Conservation (phyloP, 345 rosid species). For the Aquilaria sinensis region DNA sequence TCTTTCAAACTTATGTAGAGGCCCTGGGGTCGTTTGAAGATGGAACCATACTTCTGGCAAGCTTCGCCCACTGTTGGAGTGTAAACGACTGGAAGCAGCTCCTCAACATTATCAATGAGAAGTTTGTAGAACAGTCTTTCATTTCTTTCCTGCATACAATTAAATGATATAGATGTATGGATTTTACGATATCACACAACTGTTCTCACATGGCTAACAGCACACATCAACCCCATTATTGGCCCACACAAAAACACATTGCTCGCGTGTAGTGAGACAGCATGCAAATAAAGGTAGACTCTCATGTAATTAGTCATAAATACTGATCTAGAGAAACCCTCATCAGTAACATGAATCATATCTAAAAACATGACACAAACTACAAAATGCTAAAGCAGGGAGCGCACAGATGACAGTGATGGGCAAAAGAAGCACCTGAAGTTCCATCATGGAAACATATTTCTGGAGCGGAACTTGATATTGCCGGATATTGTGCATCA, state of each 20-base stretch:
- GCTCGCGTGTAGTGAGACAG: not conserved
- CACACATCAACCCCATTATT: not conserved
- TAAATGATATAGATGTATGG: slow-evolving; percentile 1
- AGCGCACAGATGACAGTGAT: not conserved
- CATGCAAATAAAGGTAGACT: not conserved
- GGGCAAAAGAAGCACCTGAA: slow-evolving; percentile 39
- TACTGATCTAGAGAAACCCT: not conserved
- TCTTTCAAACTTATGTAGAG: slow-evolving; percentile 88
- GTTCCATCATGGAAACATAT: slow-evolving; percentile 88
- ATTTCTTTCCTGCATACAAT: slow-evolving; percentile 63
- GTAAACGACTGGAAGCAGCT: slow-evolving; percentile 84
- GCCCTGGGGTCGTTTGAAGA: slow-evolving; percentile 94
- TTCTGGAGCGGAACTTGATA: slow-evolving; percentile 76
- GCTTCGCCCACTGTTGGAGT: slow-evolving; percentile 98
- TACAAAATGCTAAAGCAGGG: too few species aligned
- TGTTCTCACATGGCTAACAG: not conserved
- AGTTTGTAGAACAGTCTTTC: slow-evolving; percentile 84
- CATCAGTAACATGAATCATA: not conserved
- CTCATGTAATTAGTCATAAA: not conserved
- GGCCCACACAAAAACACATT: not conserved
- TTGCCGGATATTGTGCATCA: slow-evolving; percentile 60
- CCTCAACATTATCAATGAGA: slow-evolving; percentile 84
- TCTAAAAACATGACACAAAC: too few species aligned
- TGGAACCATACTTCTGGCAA: slow-evolving; percentile 91
- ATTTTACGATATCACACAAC: not conserved